Evolutionary conservation across 345 rosid species (phyloP).

Genomic region (rapeseed (Brassica napus)): Da-Ae NC_063452.1:55775001-55775500

Average conservation of each 20-base stretch:
- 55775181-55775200: constrained; percentile 32
- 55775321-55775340: too few species aligned
- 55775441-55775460: too few species aligned
- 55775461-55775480: too few species aligned
- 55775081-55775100: constrained; percentile 96
- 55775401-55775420: too few species aligned
- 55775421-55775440: too few species aligned
- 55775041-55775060: constrained; percentile 76
- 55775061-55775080: constrained; percentile 85
- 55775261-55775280: background rate
- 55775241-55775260: background rate
- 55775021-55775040: constrained; percentile 61
- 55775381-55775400: too few species aligned
- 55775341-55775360: too few species aligned
- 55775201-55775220: constrained; percentile 5
- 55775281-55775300: too few species aligned
- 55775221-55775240: constrained; percentile 3
- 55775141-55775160: constrained; percentile 14
- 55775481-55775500: too few species aligned
- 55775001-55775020: constrained; percentile 68
- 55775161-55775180: background rate
- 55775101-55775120: constrained; percentile 92
- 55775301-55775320: too few species aligned
- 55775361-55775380: too few species aligned
- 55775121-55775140: constrained; percentile 72